Evolutionary conservation across 768 basidiomycete genomes (phyloP), one percentile per base, ranked within the genome.

Genomic region (Omphalotus guepiniiformis): DNA sequence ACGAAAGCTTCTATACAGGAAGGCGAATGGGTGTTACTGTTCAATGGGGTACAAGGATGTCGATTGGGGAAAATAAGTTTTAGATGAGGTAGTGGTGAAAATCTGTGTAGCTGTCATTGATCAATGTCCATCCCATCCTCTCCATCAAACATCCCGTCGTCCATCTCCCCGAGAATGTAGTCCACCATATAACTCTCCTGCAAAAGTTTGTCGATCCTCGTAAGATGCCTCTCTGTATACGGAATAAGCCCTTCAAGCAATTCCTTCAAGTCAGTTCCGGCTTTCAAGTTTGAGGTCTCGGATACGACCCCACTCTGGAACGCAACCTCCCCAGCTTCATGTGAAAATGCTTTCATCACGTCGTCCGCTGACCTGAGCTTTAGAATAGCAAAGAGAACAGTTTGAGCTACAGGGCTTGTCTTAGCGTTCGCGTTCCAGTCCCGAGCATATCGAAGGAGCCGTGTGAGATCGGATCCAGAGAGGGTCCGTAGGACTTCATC

Each of bases 161-260:
- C 90, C 90, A 93, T 93, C 71, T 93, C 89, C 13, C 78, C 79
- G 25, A 93, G 68, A 47, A 93, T 72, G 53, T 88, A 94, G 62
- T 99, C 96, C 47, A 99, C 80, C 53, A 96, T 83, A 58, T 93
- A 98, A 62, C 92, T 96, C 59, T 98, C 96, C 69, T 96, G 91
- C 26, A 96, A 79, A 47, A 96, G 67, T 59, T 82, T 79, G 49
- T 94, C 91, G 63, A 93, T 78, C 55, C 94, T 73, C 29, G 83
- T 68, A 35, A 94, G 78, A 68, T 99, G 96, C 42, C 96, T 78
- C 62, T 95, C 92, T 7, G 94, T 94, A 61, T 98, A 99, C 9
- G 96, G 93, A 42, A 97, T 80, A 46, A 97, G 69, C 3, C 82
- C 86, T 38, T 93, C 90, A 9, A 97, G 66, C 45, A 95, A 64